Evolutionary conservation across 176 grass and related monocot genomes (phyloP).

Genomic region (Zea luxurians): DNA sequence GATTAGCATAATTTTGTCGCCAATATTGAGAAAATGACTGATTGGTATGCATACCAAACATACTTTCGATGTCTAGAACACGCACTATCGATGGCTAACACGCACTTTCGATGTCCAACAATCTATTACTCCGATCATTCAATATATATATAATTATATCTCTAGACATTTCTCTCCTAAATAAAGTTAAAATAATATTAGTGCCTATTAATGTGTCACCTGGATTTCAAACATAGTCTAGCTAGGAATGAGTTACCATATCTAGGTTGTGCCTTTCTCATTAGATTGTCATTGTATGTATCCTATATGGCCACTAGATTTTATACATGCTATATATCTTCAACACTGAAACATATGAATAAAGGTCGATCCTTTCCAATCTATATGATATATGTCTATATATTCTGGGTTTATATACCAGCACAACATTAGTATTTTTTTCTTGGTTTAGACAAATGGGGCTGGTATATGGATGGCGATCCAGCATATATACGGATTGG

Average conservation of each 20-base stretch:
- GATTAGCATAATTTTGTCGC: background rate
- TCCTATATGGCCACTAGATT: background rate
- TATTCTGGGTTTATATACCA: background rate
- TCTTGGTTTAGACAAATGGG: background rate
- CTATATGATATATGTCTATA: background rate
- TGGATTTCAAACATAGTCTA: background rate
- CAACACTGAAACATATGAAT: background rate
- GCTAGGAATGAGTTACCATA: background rate
- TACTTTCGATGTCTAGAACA: background rate
- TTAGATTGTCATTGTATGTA: background rate
- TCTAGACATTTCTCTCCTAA: background rate
- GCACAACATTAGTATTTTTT: background rate
- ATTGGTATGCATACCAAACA: background rate
- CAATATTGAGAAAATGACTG: constrained; percentile 4
- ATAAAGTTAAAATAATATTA: background rate
- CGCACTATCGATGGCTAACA: background rate
- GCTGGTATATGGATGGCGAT: background rate
- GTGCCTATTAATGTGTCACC: background rate
- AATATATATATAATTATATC: background rate
- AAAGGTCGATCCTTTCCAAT: background rate
- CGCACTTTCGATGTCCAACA: too few relatives aligned
- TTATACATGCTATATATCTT: background rate
- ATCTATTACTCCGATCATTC: background rate
- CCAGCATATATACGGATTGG: background rate
- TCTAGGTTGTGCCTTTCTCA: background rate